Conservation (phyloP, 176 grass and related monocot genomes). For the Triticum urartu region DNA sequence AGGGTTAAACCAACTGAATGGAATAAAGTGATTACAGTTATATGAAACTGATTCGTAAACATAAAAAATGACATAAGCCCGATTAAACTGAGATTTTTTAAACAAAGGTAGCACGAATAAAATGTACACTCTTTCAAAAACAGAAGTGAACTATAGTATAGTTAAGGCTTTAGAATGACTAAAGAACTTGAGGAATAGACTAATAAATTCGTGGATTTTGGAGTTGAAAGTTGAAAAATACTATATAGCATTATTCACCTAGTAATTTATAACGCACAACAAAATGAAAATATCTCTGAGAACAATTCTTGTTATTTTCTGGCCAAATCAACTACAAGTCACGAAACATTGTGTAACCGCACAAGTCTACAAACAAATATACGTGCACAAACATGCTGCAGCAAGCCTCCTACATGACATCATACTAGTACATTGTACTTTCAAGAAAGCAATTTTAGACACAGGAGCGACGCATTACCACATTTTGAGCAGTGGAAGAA, state of each 20-base stretch:
- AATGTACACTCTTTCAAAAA: background rate
- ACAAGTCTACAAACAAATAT: background rate
- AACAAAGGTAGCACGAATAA: background rate
- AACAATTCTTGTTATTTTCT: background rate
- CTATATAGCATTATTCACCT: background rate
- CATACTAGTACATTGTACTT: background rate
- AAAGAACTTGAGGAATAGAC: background rate
- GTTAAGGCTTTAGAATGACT: background rate
- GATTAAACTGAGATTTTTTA: background rate
- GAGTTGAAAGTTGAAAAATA: background rate
- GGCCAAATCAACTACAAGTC: background rate
- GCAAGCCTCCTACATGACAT: background rate
- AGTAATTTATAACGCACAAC: conserved; percentile 1
- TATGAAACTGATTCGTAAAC: background rate
- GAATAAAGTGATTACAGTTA: background rate
- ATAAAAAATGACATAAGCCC: background rate
- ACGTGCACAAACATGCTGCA: background rate
- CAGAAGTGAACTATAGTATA: background rate
- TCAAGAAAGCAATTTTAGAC: background rate
- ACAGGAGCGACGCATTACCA: conserved; percentile 43
- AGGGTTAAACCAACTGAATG: background rate
- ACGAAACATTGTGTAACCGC: background rate
- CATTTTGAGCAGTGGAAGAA: conserved; percentile 95
- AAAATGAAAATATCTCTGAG: background rate
- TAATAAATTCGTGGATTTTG: background rate